A percentile compares a stretch with the other conserved stretches of the same genome.
Conservation (phyloP, 73 alveolate genomes). For the Paraurostyla sp. region DNA sequence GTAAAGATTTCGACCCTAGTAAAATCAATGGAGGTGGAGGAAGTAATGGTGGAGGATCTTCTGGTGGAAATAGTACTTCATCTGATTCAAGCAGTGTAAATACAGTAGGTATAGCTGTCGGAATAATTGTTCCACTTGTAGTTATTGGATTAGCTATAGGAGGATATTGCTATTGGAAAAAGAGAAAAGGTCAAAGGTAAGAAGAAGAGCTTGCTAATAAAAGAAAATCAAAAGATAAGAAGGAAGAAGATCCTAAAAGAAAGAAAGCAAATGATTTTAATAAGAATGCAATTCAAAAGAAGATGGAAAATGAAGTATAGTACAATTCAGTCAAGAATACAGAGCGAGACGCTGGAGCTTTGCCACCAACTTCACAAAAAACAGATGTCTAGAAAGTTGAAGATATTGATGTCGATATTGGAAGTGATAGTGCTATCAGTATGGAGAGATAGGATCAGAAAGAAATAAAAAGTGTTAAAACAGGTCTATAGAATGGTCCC, state of each 20-base stretch:
- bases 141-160: slow-evolving; percentile 19
- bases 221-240: neutral
- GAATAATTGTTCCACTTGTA: neutral
- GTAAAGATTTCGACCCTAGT: slow-evolving; percentile 20
- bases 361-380: neutral
- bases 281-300: neutral
- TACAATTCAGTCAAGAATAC: neutral
- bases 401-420: neutral
- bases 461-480: no score
- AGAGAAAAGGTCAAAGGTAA: neutral
- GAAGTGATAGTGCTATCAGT: no score
- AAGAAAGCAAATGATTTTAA: slow-evolving; percentile 2
- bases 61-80: neutral
- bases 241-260: neutral
- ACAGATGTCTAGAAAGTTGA: neutral
- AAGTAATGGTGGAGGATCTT: neutral
- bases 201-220: neutral
- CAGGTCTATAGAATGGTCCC: no score
- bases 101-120: neutral
- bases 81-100: neutral
- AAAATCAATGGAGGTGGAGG: slow-evolving; percentile 4
- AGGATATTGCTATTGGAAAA: neutral
- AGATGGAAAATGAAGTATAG: neutral
- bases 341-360: neutral
- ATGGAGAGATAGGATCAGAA: no score